phyloP scores from a whole-genome alignment of 2,329 filamentous ascomycete species.

The Penicillium sp. region DNA sequence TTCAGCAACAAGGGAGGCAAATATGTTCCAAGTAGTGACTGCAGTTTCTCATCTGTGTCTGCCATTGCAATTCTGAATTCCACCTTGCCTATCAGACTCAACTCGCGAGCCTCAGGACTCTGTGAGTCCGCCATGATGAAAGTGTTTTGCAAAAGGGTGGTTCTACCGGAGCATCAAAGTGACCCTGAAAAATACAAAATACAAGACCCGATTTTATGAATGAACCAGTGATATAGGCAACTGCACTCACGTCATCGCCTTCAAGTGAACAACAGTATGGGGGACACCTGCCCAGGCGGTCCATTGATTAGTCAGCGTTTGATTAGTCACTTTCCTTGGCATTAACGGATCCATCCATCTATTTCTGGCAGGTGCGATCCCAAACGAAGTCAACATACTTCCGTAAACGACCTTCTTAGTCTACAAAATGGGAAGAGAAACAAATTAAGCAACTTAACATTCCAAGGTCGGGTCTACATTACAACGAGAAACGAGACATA shows the following conservation, averaged over 20 bases:
- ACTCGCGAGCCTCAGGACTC: slow-evolving; percentile 60
- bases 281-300: neutral
- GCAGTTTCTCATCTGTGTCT: slow-evolving; percentile 78
- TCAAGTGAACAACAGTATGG: slow-evolving; percentile 1
- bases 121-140: slow-evolving; percentile 33
- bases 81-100: slow-evolving; percentile 78
- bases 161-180: slow-evolving; percentile 7
- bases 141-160: neutral
- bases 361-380: neutral
- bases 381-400: neutral
- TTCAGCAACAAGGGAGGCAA: slow-evolving; percentile 81
- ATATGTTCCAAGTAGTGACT: slow-evolving; percentile 73
- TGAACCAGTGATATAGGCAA: slow-evolving; percentile 3
- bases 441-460: neutral
- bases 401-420: neutral
- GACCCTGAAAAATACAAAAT: neutral
- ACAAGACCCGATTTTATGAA: neutral
- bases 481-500: neutral
- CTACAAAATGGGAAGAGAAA: neutral
- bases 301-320: neutral
- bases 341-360: neutral
- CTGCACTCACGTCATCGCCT: slow-evolving; percentile 8
- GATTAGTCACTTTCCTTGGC: neutral
- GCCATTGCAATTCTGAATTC: slow-evolving; percentile 81
- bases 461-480: neutral